These are phyloP conservation scores for Talaromyces islandicus DNA, from an alignment of 2,329 filamentous ascomycete species.

Conservation along the genomic window DNA sequence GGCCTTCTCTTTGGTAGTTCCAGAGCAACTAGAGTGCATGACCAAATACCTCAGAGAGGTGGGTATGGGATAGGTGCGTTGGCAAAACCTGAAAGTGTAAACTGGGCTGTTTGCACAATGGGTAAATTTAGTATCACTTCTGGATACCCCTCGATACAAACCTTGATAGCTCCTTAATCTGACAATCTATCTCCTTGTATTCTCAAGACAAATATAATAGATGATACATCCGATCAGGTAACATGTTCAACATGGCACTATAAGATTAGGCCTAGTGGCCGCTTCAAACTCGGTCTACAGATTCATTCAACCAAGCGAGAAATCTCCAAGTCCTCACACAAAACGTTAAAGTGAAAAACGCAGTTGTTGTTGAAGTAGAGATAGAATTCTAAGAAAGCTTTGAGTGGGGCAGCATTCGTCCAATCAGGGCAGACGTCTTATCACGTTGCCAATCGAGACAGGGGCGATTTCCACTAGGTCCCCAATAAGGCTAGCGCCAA, in stretches of 20 bases:
- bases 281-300: not conserved
- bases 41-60: not conserved
- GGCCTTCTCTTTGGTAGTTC: not conserved
- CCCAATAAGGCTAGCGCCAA: slow-evolving; percentile 1
- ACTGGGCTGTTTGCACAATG: not conserved
- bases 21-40: slow-evolving; percentile 1
- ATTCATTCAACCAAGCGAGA: not conserved
- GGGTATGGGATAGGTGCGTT: not conserved
- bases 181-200: not conserved
- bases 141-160: not conserved
- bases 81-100: not conserved
- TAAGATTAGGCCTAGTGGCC: not conserved
- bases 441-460: not conserved
- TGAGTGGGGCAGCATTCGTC: not conserved
- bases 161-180: not conserved
- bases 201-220: not conserved
- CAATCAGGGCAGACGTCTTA: not conserved
- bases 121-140: not conserved
- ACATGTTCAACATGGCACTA: not conserved
- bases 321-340: not conserved
- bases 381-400: not conserved
- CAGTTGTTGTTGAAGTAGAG: not conserved
- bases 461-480: not conserved
- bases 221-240: not conserved
- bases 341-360: not conserved